Base-by-base conservation (phyloP, 345 rosid species). In the Gossypium herbaceum region DNA sequence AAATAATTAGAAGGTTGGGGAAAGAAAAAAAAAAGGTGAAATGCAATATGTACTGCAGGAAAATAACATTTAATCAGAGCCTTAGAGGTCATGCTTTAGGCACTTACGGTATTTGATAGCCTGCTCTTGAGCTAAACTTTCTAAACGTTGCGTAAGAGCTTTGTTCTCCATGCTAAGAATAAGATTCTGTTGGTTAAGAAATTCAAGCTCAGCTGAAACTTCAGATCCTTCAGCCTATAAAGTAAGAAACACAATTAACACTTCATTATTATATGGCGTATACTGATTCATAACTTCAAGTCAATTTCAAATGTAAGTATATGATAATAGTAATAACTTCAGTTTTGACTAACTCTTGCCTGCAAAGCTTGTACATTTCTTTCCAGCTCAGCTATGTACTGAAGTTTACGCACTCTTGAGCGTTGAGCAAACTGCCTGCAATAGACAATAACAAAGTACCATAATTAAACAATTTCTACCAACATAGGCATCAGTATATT, bases 341-440 rank as follows among this genome's bases (percentile, higher is more conserved):
- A 67, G 58, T 22, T 71, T 73, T 76, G 71, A 58, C 72, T 27
- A 29, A 56, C 56, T 80, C 82, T 84, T 80, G 82, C 99, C 94
- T 96, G 97, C 80, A 96, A 92, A 83, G 91, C 87, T 84, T 96
- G 98, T 45, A 96, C 99, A 82, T 89, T 92, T 73, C 94, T 89
- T 89, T 96, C 99, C 82, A 93, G 82, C 85, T 96, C 99, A 83
- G 99, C 94, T 82, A 96, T 96, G 84, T 93, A 93, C 84, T 96
- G 99, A 77, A 96, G 98, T 83, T 96, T 96, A 27, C 99, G 91
- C 27, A 93, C 98, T 75, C 99, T 82, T 64, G 99, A 96, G 47
- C 99, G 92, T 74, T 96, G 99, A 76, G 99, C 99, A 66, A 93
- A 96, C 91, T 93, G 99, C 90, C 99, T 96, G 83, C 79, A 82